phyloP scores from a whole-genome alignment of 2,329 filamentous ascomycete genomes.

The Fusarium verticillioides region DNA sequence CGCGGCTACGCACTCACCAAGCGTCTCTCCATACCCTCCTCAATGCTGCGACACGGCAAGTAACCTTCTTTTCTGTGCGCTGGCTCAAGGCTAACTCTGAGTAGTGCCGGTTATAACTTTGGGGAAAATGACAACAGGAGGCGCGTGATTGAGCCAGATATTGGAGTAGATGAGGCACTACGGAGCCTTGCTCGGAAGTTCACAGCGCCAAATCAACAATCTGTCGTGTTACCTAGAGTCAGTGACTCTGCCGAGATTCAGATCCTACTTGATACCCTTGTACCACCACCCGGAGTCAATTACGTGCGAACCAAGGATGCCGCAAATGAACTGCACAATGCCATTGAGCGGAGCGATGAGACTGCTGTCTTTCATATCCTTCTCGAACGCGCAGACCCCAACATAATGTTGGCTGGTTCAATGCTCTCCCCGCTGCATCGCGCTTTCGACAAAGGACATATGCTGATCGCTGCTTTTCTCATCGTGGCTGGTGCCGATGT shows the following conservation, averaged over 20 bases:
- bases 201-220: constrained; percentile 38
- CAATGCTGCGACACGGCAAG: constrained; percentile 43
- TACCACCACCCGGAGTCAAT: constrained; percentile 35
- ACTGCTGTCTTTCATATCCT: constrained; percentile 42
- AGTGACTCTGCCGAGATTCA: constrained; percentile 46
- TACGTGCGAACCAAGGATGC: constrained; percentile 37
- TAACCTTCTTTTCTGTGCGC: neutral
- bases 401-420: constrained; percentile 42
- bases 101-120: constrained; percentile 36
- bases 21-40: constrained; percentile 44
- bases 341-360: constrained; percentile 42
- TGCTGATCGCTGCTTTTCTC: constrained; percentile 44
- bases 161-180: constrained; percentile 41
- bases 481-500: constrained; percentile 44
- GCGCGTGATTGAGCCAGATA: constrained; percentile 44
- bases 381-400: constrained; percentile 41
- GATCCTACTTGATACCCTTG: constrained; percentile 43
- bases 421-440: constrained; percentile 45
- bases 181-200: constrained; percentile 41
- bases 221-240: constrained; percentile 41
- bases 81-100: constrained; percentile 14
- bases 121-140: constrained; percentile 38
- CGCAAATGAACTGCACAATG: constrained; percentile 40
- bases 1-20: constrained; percentile 42
- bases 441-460: constrained; percentile 42